Conservation (phyloP, 345 rosid genomes). For the Euphorbia peplus region DNA sequence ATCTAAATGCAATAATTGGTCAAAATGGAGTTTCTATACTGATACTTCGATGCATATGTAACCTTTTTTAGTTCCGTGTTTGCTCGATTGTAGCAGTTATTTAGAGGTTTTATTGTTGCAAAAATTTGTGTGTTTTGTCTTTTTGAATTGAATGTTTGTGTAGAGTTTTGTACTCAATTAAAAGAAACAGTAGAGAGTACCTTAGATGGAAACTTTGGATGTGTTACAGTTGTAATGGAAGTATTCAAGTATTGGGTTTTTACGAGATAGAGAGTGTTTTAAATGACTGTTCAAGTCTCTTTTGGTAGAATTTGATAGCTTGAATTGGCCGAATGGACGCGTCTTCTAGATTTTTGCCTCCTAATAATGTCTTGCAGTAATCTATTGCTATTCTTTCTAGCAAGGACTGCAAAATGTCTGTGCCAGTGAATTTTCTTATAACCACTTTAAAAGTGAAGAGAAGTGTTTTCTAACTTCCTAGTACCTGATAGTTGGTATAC, state of each 20-base stretch:
- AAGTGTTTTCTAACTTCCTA: neutral
- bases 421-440: neutral
- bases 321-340: neutral
- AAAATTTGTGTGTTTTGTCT: conserved; percentile 2
- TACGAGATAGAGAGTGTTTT: neutral
- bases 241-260: neutral
- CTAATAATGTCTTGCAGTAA: neutral
- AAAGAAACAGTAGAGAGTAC: neutral
- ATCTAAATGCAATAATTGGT: neutral
- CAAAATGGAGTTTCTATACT: neutral
- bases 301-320: neutral
- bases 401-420: neutral
- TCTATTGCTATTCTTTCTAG: neutral
- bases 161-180: neutral
- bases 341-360: neutral
- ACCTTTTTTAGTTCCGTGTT: neutral
- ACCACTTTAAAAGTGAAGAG: neutral
- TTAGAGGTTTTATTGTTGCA: neutral
- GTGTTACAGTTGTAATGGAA: neutral
- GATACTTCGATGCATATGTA: neutral
- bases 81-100: neutral
- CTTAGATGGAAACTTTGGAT: neutral
- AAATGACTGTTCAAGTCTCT: neutral
- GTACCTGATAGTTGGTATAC: neutral
- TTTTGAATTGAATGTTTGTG: neutral